Evolutionary conservation across 2,329 filamentous ascomycete genomes (phyloP).

Genomic region (Talaromyces pinophilus): DNA sequence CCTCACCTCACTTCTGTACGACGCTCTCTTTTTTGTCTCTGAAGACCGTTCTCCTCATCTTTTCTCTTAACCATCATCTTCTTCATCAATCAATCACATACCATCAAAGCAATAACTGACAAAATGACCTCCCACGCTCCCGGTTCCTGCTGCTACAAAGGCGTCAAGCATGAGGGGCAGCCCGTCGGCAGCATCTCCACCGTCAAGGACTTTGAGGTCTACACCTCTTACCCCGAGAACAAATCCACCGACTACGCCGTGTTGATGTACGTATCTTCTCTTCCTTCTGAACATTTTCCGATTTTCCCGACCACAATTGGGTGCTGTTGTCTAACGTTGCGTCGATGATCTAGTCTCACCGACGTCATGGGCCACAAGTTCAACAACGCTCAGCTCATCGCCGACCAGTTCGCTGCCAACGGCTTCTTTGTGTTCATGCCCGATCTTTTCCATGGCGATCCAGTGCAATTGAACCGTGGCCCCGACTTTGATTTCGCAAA

Average conservation of each 20-base stretch:
- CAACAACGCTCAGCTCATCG: conserved; percentile 60
- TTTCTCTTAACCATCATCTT: neutral
- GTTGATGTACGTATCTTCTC: conserved; percentile 39
- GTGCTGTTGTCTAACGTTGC: neutral
- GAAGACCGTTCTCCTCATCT: neutral
- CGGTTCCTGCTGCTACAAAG: conserved; percentile 20
- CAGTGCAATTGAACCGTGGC: conserved; percentile 53
- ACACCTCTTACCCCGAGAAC: conserved; percentile 51
- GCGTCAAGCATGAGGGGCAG: conserved; percentile 46
- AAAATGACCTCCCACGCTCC: conserved; percentile 20
- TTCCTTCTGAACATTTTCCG: neutral
- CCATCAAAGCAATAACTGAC: neutral
- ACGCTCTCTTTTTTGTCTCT: neutral
- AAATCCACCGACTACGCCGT: conserved; percentile 53
- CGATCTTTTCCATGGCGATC: conserved; percentile 62
- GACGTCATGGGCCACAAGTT: conserved; percentile 57
- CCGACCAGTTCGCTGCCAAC: conserved; percentile 69
- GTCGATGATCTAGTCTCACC: conserved; percentile 34
- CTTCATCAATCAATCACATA: neutral
- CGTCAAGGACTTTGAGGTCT: conserved; percentile 47
- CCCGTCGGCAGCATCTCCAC: conserved; percentile 42
- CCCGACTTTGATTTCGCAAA: conserved; percentile 49
- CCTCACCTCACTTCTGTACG: neutral
- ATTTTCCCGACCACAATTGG: neutral
- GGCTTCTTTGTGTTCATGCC: conserved; percentile 66